Base-by-base conservation (phyloP, 441 rosid species). In the Pelargonium fulgidum region DNA sequence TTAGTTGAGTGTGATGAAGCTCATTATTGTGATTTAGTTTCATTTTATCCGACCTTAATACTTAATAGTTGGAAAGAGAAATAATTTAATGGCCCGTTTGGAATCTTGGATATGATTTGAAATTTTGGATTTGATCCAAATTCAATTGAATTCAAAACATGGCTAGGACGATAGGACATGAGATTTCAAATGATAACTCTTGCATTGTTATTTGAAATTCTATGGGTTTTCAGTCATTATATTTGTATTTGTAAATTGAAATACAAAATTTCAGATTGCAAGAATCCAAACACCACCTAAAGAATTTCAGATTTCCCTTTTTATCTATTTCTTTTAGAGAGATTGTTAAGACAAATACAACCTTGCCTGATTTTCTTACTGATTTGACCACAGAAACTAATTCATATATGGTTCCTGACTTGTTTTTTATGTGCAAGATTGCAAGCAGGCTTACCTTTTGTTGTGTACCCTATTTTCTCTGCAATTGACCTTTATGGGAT, bases 401-500 rank as follows among this genome's bases (percentile, higher is more conserved):
- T 72, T 16, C 44, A 29, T 45, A 26, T n/a, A 45, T 22, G 41
- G 20, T 68, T 71, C 66, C 64, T 85, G 47, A 70, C 54, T 71
- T 72, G 1, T 65, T 45, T 42, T 67, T 68, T 16, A 29, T 71
- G 48, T 75, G 68, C 68, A 79, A 92, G 92, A 81, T 76, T 86
- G 76, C 91, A 79, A 78, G 87, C 85, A 77, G 82, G 86, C 79
- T 80, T 90, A 68, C 97, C 96, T 56, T 87, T 89, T 72, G 64
- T 79, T 58, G 79, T 90, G 19, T 90, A 90, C 81, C 98, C 98
- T 26, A 67, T 89, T 67, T 93, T 90, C 78, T 72, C 90, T 13
- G 86, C 90, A 33, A n/a, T 90, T 68, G 94, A 93, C 79, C 93
- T 93, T 62, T 76, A 84, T 16, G 98, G 98, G 33, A 89, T 89